Conservation (phyloP, 148 eudicot genomes). For the Spergularia marina region DNA sequence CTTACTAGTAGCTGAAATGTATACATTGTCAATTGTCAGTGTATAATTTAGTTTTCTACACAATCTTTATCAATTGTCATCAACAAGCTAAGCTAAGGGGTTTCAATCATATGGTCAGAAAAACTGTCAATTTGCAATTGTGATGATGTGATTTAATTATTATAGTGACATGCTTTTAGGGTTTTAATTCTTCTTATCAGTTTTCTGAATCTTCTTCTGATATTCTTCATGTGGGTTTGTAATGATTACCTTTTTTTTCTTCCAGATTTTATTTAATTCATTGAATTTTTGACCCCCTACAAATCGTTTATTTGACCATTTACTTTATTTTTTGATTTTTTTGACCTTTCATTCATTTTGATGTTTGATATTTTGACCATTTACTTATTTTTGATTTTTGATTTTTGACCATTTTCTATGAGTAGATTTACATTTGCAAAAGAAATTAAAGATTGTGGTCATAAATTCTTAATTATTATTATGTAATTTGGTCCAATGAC, state of each 20-base stretch:
- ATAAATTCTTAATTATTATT: too few relatives aligned
- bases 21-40: too few relatives aligned
- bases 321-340: neutral
- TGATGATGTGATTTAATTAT: neutral
- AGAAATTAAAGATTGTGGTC: too few relatives aligned
- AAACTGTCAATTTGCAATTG: neutral
- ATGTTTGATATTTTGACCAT: constrained; percentile 2
- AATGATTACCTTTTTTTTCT: constrained; percentile 20
- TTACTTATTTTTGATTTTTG: neutral
- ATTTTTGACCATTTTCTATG: constrained; percentile 7
- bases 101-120: too few relatives aligned
- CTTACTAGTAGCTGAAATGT: too few relatives aligned
- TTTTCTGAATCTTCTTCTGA: neutral
- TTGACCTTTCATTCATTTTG: too few relatives aligned
- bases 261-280: constrained; percentile 18
- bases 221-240: constrained; percentile 26
- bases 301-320: constrained; percentile 24
- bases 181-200: neutral
- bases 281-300: constrained; percentile 22
- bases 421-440: too few relatives aligned
- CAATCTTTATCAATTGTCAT: too few relatives aligned
- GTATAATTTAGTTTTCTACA: too few relatives aligned
- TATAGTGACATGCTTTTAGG: constrained; percentile 20
- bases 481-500: too few relatives aligned
- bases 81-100: too few relatives aligned